A percentile compares a stretch with the other conserved stretches of the same genome.
Conservation (phyloP, 495 filamentous ascomycete species). For the Hyaloscypha finlandica region DNA sequence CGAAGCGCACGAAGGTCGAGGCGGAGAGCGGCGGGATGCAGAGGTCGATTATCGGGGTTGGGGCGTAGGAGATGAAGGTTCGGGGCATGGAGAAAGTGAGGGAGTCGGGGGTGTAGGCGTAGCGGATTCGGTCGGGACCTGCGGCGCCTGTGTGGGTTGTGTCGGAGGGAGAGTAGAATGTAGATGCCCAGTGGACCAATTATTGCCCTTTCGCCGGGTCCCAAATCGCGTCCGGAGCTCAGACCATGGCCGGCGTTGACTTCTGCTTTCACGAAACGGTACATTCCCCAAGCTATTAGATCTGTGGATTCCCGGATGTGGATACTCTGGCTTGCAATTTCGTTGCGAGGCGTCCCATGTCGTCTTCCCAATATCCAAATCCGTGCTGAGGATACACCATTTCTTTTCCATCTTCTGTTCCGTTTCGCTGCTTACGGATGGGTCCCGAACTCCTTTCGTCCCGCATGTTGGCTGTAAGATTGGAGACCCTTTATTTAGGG, state of each 20-base stretch:
- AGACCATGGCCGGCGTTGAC: slow-evolving; percentile 52
- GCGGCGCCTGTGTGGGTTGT: slow-evolving; percentile 31
- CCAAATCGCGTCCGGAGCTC: slow-evolving; percentile 57
- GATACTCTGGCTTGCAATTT: slow-evolving; percentile 49
- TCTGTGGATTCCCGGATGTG: slow-evolving; percentile 57
- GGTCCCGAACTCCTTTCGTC: slow-evolving; percentile 49
- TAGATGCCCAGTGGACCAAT: slow-evolving; percentile 55
- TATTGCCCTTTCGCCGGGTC: slow-evolving; percentile 51
- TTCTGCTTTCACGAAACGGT: slow-evolving; percentile 51
- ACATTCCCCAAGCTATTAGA: slow-evolving; percentile 47
- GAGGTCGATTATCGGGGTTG: no score
- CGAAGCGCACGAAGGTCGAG: no score
- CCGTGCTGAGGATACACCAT: slow-evolving; percentile 58
- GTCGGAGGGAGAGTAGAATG: slow-evolving; percentile 41
- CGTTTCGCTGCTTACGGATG: no score
- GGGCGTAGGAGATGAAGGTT: no score
- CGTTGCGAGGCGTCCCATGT: slow-evolving; percentile 54
- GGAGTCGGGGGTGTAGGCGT: slow-evolving; percentile 37
- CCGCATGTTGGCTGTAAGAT: slow-evolving; percentile 51
- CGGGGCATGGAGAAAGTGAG: no score
- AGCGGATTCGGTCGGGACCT: slow-evolving; percentile 14
- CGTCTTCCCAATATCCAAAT: slow-evolving; percentile 45
- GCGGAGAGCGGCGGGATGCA: no score
- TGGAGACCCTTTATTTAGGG: slow-evolving; percentile 48
- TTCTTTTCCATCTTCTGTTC: slow-evolving; percentile 49